phyloP scores from a whole-genome alignment of 441 rosid genomes.

The Gossypium schwendimanii region DNA sequence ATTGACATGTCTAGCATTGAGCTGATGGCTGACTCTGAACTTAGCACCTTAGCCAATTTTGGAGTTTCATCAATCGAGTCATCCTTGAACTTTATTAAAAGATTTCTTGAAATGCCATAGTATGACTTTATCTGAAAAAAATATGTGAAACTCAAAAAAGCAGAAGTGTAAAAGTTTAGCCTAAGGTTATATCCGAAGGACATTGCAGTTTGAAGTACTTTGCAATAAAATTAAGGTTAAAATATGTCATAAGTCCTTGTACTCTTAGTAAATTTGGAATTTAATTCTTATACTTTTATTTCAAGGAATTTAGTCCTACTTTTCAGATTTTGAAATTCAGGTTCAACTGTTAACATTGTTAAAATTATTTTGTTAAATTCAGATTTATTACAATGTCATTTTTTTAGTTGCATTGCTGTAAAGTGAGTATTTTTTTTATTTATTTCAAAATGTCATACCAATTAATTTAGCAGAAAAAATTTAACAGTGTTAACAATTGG shows the following conservation, averaged over 20 bases:
- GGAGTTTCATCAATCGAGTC: constrained; percentile 85
- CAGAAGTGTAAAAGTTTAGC: not conserved
- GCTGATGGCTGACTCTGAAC: constrained; percentile 86
- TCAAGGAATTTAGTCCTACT: not conserved
- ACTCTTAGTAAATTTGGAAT: not conserved
- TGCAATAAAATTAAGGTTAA: not conserved
- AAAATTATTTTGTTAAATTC: not conserved
- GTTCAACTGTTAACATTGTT: not conserved
- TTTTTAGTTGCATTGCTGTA: not conserved
- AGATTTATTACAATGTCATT: not conserved
- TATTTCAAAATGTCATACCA: not conserved
- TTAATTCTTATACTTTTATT: not conserved
- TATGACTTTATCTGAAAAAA: constrained; percentile 70
- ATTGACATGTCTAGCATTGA: constrained; percentile 95
- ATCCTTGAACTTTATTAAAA: constrained; percentile 77
- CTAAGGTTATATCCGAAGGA: not conserved
- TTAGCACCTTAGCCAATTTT: constrained; percentile 72
- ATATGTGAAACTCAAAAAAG: not conserved
- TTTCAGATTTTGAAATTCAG: not conserved
- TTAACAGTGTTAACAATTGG: not conserved
- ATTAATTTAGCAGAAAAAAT: not conserved
- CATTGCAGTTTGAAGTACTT: not conserved
- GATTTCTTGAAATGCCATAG: constrained; percentile 86
- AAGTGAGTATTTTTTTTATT: not conserved
- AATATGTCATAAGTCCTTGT: not conserved